Evolutionary conservation across 805 yeast genomes (phyloP), one percentile per base, ranked within the genome.

Genomic region (Ogataea allantospora): DNA sequence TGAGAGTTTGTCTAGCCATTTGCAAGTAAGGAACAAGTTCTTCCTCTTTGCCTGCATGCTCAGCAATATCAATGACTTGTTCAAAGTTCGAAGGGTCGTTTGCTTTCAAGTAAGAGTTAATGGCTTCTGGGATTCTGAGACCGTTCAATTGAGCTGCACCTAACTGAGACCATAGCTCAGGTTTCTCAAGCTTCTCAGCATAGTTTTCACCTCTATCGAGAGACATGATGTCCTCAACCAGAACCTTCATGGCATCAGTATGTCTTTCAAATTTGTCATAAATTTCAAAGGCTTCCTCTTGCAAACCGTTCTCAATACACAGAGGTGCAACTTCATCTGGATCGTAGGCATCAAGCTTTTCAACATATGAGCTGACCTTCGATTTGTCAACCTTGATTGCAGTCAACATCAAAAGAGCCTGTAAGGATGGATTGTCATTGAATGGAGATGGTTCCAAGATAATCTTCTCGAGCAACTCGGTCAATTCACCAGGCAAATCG

Each of bases 61-160:
- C 95, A 32, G 98, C 78, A 53, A 88, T 85, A 54, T 93, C 98
- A 65, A 93, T 91, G 30, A 91, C 96, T 54, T 85, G 88, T 40
- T 80, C 87, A 58, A 72, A 93, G 70, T 93, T 88, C 36, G 84
- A 76, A 42, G 98, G 93, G 62, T 91, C 95, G 55, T 83, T 79
- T 27, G 98, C 96, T 55, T 79, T 84, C 55, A 89, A 84, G 61
- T 93, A 93, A 6, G 98, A 88, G 39, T 80, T 81, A 55, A 93
- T 84, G 21, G 98, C 88, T 55, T 91, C 98, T 33, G 88, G 81
- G 44, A 93, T 78, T 54, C 98, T 79, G 57, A 89, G 73, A 35
- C 97, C 99, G 54, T 88, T 87, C 57, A 93, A 75, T 68, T 93
- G 98, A 40, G 99, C 97, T 60, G 81, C 78, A 75, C 97, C 99